Base-by-base conservation (phyloP, 192 early-diverging fungal genomes). In the Umbelopsis sp. region DNA sequence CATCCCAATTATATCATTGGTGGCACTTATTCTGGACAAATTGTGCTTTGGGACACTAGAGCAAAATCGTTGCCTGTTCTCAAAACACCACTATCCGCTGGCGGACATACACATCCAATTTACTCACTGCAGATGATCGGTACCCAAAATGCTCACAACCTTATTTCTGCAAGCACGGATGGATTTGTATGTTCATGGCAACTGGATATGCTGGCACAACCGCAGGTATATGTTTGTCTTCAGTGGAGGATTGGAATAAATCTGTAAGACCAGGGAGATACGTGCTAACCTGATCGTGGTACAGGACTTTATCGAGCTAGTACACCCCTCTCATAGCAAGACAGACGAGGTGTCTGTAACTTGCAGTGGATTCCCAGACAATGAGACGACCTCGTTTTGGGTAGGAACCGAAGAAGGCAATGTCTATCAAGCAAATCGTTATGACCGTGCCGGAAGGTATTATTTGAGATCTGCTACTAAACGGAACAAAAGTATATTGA, bases 21-120 rank as follows among this genome's bases (percentile, higher is more conserved):
- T 70, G 95, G 97, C 21, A 96, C 97, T 5, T 98, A 97, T 77
- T 97, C 96, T 34, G 98, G 98, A 26, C 98, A 99, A 83, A 94
- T 99, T 72, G 85, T 96, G 17, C 81, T 98, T 21, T 99, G 98
- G 98, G 98, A 99, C 81, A 98, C 87, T 49, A 89, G 98, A 26
- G 86, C 94, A 20, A 97, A 97, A 76, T 84, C 92, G 17, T 77
- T 88, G 26, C 96, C 98, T 6, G 93, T 97, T 31, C 88, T 96
- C 34, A 95, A 96, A 80, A 95, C 98, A 5, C 95, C 97, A 51
- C 87, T 98, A 45, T 94, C 96, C 2, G 92, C 90, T 25, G 89
- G 86, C 45, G 97, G 97, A 7, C 98, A 99, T 77, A 97, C 98
- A 6, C 96, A 99, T 78, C 98, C 98, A 0, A 92, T 99, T 17